Base-by-base conservation (phyloP, 495 filamentous ascomycete species). In the Podospora sp. region DNA sequence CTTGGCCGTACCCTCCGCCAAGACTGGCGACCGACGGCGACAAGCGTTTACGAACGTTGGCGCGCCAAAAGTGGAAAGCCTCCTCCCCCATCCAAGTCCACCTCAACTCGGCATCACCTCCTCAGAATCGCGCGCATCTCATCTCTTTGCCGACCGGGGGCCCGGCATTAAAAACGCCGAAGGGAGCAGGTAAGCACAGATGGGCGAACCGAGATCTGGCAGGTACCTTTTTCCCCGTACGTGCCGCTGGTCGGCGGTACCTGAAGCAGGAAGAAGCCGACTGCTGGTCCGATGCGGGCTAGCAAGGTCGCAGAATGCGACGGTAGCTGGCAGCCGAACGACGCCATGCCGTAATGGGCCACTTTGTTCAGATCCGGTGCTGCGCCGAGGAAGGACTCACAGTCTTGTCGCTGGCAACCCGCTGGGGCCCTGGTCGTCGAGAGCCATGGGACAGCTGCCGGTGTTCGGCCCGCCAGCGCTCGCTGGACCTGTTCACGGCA, bases 401-500 rank as follows among this genome's bases (percentile, higher is more conserved):
- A 18, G 40, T 12, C 40, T 14, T 18, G 40, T 46, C 40, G 40
- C 40, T 46, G 40, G 40, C 40, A 18, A 2, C 14, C 2, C 16
- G 25, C 24, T 29, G 26, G 56, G 26, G 6, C 56, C 56, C 56
- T 59, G 22, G 56, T 33, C 56, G 9, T 27, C 56, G 56, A 59
- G 24, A 29, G 61, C 36, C 60, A 52, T 50, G 40, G 21, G 27
- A 51, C 52, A 52, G 63, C 26, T 36, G 51, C 63, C 63, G 63
- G 63, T 65, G 21, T 65, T 65, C 63, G 63, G 63, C 40, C 63
- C 63, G 63, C 35, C 29, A 65, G 27, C 29, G 55, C 29, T 65
- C 22, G 52, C 51, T 36, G 20, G 9, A 65, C 63, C 63, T 57
- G 29, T 58, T 12, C n/a, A 46, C 63, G 52, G 63, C 63, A 46